Evolutionary conservation across 23 red algal genomes (phyloP).

Genomic region (Gracilaria domingensis): DNA sequence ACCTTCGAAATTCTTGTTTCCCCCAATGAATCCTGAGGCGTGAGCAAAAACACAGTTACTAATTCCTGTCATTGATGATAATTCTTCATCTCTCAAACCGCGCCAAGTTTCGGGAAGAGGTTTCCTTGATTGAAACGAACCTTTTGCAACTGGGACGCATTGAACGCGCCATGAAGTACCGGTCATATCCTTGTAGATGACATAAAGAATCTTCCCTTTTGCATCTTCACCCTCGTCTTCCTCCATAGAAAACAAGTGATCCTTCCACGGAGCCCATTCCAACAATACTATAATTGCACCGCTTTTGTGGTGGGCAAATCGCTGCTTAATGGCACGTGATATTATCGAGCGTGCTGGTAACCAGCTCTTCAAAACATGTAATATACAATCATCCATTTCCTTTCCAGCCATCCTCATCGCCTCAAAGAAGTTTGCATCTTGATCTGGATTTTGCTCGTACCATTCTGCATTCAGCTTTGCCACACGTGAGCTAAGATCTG

Average conservation of each 20-base stretch:
- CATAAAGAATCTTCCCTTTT: conserved; percentile 66
- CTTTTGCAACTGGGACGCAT: conserved; percentile 71
- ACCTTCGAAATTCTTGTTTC: conserved; percentile 84
- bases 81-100: conserved; percentile 85
- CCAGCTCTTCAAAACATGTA: conserved; percentile 71
- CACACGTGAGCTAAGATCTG: conserved; percentile 84
- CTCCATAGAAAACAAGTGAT: conserved; percentile 91
- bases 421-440: conserved; percentile 73
- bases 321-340: conserved; percentile 43
- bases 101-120: conserved; percentile 91
- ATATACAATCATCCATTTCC: conserved; percentile 88
- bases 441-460: conserved; percentile 80
- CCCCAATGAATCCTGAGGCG: conserved; percentile 94
- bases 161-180: conserved; percentile 91
- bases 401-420: conserved; percentile 82
- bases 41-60: conserved; percentile 92
- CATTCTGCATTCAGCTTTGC: conserved; percentile 85
- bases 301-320: conserved; percentile 47
- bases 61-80: conserved; percentile 81
- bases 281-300: conserved; percentile 77
- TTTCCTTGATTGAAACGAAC: conserved; percentile 80
- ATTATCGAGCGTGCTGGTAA: conserved; percentile 90
- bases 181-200: conserved; percentile 84
- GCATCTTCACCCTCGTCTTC: conserved; percentile 33
- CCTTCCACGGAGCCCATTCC: conserved; percentile 96